These are phyloP conservation scores for Catenaria anguillulae DNA, from an alignment of 371 early-diverging fungal species.

Conservation along the genomic window DNA sequence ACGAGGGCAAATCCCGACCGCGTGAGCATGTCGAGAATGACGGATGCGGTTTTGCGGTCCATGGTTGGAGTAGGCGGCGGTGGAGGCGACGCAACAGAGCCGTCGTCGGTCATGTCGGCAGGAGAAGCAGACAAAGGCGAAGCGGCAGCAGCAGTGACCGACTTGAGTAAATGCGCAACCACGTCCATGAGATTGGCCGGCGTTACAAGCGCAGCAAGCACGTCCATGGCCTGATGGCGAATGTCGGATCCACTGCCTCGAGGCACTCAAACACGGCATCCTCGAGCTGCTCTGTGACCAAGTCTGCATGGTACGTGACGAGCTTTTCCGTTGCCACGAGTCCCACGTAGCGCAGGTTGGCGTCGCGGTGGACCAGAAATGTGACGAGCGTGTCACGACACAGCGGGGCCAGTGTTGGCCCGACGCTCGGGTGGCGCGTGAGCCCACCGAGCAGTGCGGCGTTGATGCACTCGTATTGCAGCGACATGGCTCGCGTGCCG, in stretches of 20 bases:
- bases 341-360: constrained; percentile 87
- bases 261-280: constrained; percentile 71
- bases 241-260: constrained; percentile 86
- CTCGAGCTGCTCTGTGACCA: constrained; percentile 59
- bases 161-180: constrained; percentile 67
- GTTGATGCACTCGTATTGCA: constrained; percentile 87
- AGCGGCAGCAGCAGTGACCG: no score
- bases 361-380: constrained; percentile 77
- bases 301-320: constrained; percentile 58
- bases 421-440: constrained; percentile 16
- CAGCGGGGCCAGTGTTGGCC: constrained; percentile 51
- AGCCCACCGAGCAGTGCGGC: constrained; percentile 82
- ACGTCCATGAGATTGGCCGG: constrained; percentile 60
- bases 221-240: constrained; percentile 68
- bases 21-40: constrained; percentile 66
- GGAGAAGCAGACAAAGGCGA: no score
- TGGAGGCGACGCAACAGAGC: no score
- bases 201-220: constrained; percentile 69
- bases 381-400: constrained; percentile 71
- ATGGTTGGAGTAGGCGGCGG: no score
- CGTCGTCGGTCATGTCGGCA: background rate
- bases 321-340: constrained; percentile 67
- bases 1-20: constrained; percentile 66
- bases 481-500: constrained; percentile 79
- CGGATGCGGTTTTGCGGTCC: constrained; percentile 66